A percentile compares a stretch with the other conserved stretches of the same genome.
phyloP scores from a whole-genome alignment of 768 basidiomycete species.

The Hygrocybe punicea region DNA sequence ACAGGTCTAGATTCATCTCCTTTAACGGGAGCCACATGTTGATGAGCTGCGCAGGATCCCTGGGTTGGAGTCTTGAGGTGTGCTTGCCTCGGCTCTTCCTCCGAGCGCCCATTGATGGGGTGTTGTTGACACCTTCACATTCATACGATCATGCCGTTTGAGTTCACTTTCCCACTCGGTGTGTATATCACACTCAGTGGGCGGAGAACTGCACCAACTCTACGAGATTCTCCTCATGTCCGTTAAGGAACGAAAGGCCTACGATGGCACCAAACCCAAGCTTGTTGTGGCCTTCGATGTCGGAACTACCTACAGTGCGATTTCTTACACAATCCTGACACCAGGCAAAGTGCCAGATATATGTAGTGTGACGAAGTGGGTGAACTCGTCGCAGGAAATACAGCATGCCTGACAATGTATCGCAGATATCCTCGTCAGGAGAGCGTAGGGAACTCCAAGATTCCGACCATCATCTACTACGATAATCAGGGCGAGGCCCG shows the following conservation, averaged over 20 bases:
- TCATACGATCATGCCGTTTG: too few species aligned
- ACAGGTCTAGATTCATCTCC: too few species aligned
- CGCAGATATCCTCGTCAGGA: slow-evolving; percentile 48
- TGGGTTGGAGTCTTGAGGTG: too few species aligned
- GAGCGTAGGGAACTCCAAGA: slow-evolving; percentile 43
- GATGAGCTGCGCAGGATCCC: too few species aligned
- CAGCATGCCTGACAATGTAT: background rate
- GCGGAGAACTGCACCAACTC: too few species aligned
- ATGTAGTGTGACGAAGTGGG: slow-evolving; percentile 38
- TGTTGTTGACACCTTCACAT: too few species aligned
- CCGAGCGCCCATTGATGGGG: too few species aligned
- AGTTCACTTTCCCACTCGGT: too few species aligned
- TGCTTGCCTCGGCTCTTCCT: too few species aligned
- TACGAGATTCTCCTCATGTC: background rate
- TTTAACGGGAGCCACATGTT: too few species aligned
- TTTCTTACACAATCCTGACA: slow-evolving; percentile 38
- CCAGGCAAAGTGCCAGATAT: slow-evolving; percentile 36
- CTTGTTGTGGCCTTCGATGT: slow-evolving; percentile 44
- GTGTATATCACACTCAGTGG: too few species aligned
- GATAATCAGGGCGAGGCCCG: slow-evolving; percentile 35
- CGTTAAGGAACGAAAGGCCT: slow-evolving; percentile 27
- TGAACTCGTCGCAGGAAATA: background rate
- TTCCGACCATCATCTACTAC: slow-evolving; percentile 48
- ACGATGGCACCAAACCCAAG: slow-evolving; percentile 37
- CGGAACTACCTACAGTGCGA: slow-evolving; percentile 44